Conservation (phyloP, 2,329 filamentous ascomycete genomes). For the Emmonsiellopsis sp. region DNA sequence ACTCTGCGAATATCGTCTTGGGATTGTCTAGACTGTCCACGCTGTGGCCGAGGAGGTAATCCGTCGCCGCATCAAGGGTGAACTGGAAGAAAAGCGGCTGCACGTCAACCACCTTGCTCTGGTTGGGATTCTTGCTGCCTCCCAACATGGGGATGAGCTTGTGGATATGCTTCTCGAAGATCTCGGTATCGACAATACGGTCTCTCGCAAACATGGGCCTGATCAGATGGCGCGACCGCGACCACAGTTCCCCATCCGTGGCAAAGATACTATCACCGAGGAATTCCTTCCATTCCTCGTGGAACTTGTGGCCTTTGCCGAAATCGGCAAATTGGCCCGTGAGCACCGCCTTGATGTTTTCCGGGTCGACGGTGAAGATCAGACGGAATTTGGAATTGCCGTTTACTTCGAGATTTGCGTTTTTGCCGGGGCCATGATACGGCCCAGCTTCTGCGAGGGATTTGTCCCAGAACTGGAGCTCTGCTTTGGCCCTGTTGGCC, state of each 20-base stretch:
- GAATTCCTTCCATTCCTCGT: conserved; percentile 66
- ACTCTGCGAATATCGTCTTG: conserved; percentile 63
- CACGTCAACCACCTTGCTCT: conserved; percentile 52
- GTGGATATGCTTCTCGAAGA: conserved; percentile 72
- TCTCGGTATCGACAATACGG: conserved; percentile 70
- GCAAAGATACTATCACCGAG: conserved; percentile 78
- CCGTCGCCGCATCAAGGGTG: conserved; percentile 74
- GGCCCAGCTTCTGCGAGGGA: conserved; percentile 35
- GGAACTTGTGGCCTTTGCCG: conserved; percentile 68
- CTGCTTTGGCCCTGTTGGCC: conserved; percentile 44
- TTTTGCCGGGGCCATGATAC: conserved; percentile 36
- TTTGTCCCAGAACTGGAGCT: conserved; percentile 52
- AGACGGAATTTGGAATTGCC: conserved; percentile 37
- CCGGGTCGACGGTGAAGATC: conserved; percentile 69
- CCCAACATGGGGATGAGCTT: conserved; percentile 60
- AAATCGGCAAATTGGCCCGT: conserved; percentile 78
- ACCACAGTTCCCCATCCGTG: conserved; percentile 73
- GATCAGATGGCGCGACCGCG: conserved; percentile 71
- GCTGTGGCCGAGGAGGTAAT: conserved; percentile 72
- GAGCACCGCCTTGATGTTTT: conserved; percentile 87
- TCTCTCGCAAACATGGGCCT: conserved; percentile 82
- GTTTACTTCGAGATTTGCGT: conserved; percentile 55
- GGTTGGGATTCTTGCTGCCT: conserved; percentile 27
- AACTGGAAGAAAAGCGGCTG: conserved; percentile 72
- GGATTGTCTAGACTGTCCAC: conserved; percentile 54